Conservation (phyloP, 164 flowering plant species). For the Paratinospora sagittata region DNA sequence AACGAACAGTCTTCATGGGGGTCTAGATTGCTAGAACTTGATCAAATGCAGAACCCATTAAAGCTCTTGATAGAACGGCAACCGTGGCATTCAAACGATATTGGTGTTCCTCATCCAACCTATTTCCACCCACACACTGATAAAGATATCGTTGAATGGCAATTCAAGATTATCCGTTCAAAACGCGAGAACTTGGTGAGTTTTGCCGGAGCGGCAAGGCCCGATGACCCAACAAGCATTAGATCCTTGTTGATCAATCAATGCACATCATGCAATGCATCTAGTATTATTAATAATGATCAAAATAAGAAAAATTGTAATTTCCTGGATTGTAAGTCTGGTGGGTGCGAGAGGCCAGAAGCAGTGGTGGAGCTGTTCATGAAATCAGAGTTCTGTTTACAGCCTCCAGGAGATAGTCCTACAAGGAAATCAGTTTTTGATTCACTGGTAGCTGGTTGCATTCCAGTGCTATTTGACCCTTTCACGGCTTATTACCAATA, state of each 20-base stretch:
- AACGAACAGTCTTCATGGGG: slow-evolving; percentile 38
- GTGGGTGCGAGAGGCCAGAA: slow-evolving; percentile 38
- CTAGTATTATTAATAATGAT: neutral
- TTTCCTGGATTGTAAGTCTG: slow-evolving; percentile 40
- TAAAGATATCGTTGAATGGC: slow-evolving; percentile 54
- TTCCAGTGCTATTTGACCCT: slow-evolving; percentile 77
- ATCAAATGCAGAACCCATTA: slow-evolving; percentile 53
- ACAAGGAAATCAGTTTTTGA: slow-evolving; percentile 81
- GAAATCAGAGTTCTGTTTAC: slow-evolving; percentile 78
- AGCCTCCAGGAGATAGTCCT: slow-evolving; percentile 82
- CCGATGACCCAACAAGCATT: slow-evolving; percentile 39
- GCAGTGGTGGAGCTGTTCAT: slow-evolving; percentile 43
- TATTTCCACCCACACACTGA: slow-evolving; percentile 65
- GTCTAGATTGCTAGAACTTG: slow-evolving; percentile 41
- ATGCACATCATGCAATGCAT: slow-evolving; percentile 39
- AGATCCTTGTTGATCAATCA: slow-evolving; percentile 53
- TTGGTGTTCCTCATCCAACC: slow-evolving; percentile 82
- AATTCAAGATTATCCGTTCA: slow-evolving; percentile 32
- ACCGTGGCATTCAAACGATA: slow-evolving; percentile 68
- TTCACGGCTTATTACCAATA: slow-evolving; percentile 78
- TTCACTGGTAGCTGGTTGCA: slow-evolving; percentile 73
- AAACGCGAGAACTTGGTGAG: slow-evolving; percentile 36
- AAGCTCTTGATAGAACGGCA: slow-evolving; percentile 72
- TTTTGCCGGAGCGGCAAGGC: slow-evolving; percentile 69
- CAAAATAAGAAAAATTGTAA: slow-evolving; percentile 27